A percentile compares a stretch with the other conserved stretches of the same genome.
Conservation (phyloP, 306 rosid species). For the Morella rubra region DNA sequence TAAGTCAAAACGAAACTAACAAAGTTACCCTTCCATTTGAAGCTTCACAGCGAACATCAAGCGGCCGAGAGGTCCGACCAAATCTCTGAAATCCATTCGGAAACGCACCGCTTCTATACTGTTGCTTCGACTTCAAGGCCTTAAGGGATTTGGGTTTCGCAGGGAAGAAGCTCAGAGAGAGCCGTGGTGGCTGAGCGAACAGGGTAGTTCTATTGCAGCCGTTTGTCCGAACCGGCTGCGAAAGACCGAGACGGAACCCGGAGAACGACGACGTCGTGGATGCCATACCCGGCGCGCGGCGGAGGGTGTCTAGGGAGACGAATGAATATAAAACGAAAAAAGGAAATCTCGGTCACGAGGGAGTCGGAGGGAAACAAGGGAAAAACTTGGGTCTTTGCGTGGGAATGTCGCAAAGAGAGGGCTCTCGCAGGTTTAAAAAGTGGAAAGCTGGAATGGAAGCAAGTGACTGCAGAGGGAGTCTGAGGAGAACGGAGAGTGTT, state of each 20-base stretch:
- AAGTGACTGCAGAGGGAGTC: no score
- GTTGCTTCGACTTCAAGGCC: slow-evolving; percentile 34
- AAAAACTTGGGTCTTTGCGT: slow-evolving; percentile 21
- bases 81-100: slow-evolving; percentile 36
- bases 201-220: slow-evolving; percentile 28
- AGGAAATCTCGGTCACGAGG: neutral
- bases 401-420: slow-evolving; percentile 29
- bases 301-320: neutral
- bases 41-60: slow-evolving; percentile 57
- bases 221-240: slow-evolving; percentile 39
- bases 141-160: slow-evolving; percentile 36
- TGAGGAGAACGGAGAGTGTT: slow-evolving; percentile 10
- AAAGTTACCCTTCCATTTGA: slow-evolving; percentile 72
- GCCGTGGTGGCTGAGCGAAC: slow-evolving; percentile 40
- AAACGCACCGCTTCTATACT: slow-evolving; percentile 37
- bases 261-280: slow-evolving; percentile 47
- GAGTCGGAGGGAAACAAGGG: neutral
- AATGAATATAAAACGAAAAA: neutral
- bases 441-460: neutral
- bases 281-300: slow-evolving; percentile 43
- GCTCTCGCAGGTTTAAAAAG: neutral
- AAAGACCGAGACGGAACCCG: slow-evolving; percentile 35
- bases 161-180: slow-evolving; percentile 37
- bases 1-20: neutral
- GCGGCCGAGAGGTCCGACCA: slow-evolving; percentile 32